Percentiles rank a stretch among this genome's conserved stretches.
Evolutionary conservation across 768 basidiomycete genomes (phyloP).

Genomic region (Filobasidium wieringae): DNA sequence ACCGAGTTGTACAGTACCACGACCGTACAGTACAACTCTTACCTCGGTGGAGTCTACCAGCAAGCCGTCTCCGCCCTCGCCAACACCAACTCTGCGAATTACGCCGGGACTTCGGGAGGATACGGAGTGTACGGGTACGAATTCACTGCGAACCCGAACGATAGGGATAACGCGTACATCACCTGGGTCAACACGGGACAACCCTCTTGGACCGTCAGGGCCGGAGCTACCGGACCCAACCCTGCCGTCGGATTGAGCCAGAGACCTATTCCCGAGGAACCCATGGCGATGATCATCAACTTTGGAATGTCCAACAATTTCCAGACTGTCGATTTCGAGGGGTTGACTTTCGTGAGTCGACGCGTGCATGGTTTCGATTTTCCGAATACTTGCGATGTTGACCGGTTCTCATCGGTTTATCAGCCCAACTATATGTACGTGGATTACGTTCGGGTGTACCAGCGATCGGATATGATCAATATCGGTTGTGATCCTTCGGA

Average conservation of each 20-base stretch:
- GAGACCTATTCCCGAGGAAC: constrained; percentile 67
- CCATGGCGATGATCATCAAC: constrained; percentile 75
- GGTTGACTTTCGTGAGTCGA: constrained; percentile 48
- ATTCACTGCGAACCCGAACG: constrained; percentile 37
- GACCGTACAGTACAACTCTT: constrained; percentile 40
- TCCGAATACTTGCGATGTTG: constrained; percentile 41
- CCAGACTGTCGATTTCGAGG: constrained; percentile 31
- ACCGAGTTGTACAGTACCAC: constrained; percentile 26
- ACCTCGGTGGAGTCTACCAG: constrained; percentile 43
- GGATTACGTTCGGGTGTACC: constrained; percentile 62
- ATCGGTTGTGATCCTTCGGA: constrained; percentile 67
- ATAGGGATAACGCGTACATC: constrained; percentile 31
- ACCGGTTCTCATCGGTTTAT: constrained; percentile 18
- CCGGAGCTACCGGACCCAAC: constrained; percentile 55
- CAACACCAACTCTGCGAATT: constrained; percentile 37
- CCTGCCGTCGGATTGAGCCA: constrained; percentile 50
- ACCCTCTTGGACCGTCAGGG: constrained; percentile 46
- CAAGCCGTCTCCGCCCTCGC: constrained; percentile 49
- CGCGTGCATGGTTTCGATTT: constrained; percentile 58
- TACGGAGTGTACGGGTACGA: constrained; percentile 42
- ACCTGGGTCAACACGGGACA: constrained; percentile 34
- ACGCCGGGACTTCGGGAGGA: constrained; percentile 17
- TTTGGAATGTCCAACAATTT: constrained; percentile 56
- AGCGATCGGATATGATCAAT: constrained; percentile 54
- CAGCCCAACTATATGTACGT: constrained; percentile 62